These are phyloP conservation scores for Mesotaenium endlicherianum DNA, from an alignment of 139 green algal genomes.

Conservation along the genomic window DNA sequence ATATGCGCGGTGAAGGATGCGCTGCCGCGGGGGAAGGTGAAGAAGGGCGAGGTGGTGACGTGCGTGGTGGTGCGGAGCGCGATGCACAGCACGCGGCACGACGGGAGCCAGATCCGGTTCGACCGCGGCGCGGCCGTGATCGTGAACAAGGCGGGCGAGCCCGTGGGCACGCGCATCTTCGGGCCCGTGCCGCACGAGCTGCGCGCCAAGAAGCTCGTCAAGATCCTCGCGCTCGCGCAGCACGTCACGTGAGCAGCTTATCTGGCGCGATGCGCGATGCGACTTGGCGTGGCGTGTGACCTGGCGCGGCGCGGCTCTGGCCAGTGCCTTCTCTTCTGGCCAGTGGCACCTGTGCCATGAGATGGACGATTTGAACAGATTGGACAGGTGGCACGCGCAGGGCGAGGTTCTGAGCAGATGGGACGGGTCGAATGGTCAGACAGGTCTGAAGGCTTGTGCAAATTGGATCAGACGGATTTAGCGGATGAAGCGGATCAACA, in stretches of 20 bases:
- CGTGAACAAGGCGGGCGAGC: slow-evolving; percentile 32
- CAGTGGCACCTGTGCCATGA: too few species aligned
- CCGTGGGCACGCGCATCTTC: slow-evolving; percentile 26
- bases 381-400: too few species aligned
- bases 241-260: slow-evolving; percentile 13
- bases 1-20: slow-evolving; percentile 17
- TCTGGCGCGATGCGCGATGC: not conserved
- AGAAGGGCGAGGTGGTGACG: slow-evolving; percentile 33
- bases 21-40: slow-evolving; percentile 15
- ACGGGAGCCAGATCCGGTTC: slow-evolving; percentile 15
- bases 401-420: too few species aligned
- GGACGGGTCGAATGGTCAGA: too few species aligned
- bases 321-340: too few species aligned
- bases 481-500: too few species aligned
- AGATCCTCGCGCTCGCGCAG: slow-evolving; percentile 21
- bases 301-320: too few species aligned
- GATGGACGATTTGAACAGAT: too few species aligned
- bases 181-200: slow-evolving; percentile 38
- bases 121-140: slow-evolving; percentile 10
- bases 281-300: not conserved
- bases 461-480: too few species aligned
- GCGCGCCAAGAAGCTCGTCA: slow-evolving; percentile 7
- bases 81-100: not conserved
- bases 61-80: slow-evolving; percentile 30
- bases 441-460: too few species aligned